Base-by-base conservation (phyloP, 2,329 filamentous ascomycete genomes). In the Simplicillium aogashimaense region DNA sequence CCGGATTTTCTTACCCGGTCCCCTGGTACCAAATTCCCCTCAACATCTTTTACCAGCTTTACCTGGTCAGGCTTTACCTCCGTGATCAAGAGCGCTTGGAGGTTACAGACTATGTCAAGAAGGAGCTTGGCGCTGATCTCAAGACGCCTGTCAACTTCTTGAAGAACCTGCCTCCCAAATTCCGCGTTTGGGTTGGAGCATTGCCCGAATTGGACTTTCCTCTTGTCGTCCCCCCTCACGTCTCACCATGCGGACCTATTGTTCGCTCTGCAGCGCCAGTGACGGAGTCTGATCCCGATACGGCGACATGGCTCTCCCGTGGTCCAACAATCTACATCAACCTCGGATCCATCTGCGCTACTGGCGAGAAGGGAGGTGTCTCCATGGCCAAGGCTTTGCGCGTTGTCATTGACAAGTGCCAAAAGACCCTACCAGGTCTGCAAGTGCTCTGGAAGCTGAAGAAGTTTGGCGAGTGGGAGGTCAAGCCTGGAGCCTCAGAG, bases 311-410 rank as follows among this genome's bases (percentile, higher is more conserved):
- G 71, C 53, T 74, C 3, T 45, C 49, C 1, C 48, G 52, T 3
- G 54, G 54, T 0, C 64, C 66, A 3, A 72, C 67, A 0, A 50
- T 75, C 0, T 58, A 70, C n/a, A 57, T 74, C 29, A 72, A 69
- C 43, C 50, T 74, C 1, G 71, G 71, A 1, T 66, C 67, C 0
- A 54, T 62, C 3, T 51, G 56, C 36, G 48, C 47, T 0, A 49
- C 58, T 4, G 48, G 53, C 1, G 50, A 58, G 3, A 49, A 55
- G 0, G 56, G 64, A 36, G 64, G 63, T 0, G 36, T 53, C 7
- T 60, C 66, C 28, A 58, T 73, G 28, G 61, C 63, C 0, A 36
- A 33, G 0, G 62, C 61, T 0, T 30, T 73, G 3, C 53, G 52
- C 8, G 45, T 50, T 0, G 52, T 66, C 3, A 50, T 73, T 0